Evolutionary conservation across 2,329 filamentous ascomycete species (phyloP), one percentile per base, ranked within the genome.

Genomic region (Fusarium illudens): DNA sequence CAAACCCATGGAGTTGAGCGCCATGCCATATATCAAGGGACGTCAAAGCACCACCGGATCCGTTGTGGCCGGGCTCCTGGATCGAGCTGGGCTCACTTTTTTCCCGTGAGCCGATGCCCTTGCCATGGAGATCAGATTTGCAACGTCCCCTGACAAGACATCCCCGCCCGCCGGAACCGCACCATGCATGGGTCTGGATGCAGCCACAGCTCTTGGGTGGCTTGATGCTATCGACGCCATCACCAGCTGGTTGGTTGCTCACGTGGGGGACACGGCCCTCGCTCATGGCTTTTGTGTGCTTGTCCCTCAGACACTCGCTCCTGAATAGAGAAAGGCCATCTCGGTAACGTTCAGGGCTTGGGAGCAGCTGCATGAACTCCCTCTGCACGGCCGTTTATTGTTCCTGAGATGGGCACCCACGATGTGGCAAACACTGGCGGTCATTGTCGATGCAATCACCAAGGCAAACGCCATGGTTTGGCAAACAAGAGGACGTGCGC

Each of bases 191-290:
- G 61, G 65, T 65, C 65, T 68, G 37, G 61, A 68, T 52, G 56
- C 60, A 29, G 50, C 57, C 58, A 54, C 29, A 51, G 48, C 30
- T 53, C 42, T 49, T 27, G 3, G 46, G 62, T 67, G 66, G 66
- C 66, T 63, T 69, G 54, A 20, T 27, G 50, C 54, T 66, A 69
- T 60, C 32, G n/a, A 54, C 65, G 62, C 54, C 62, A 32, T 27
- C 13, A 19, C 17, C 30, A 37, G 30, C 22, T 44, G 37, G 51
- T 25, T n/a, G 29, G 22, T 13, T 17, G 37, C 39, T 49, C 53
- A 53, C 54, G 33, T 55, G 29, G n/a, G 20, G 29, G 33, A 20
- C 50, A 39, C 27, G 50, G 22, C 25, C 29, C 20, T 36, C 30
- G 20, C 19, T 11, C 29, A 20, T 33, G 30, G 29, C 30, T 12